Evolutionary conservation across 2,329 filamentous ascomycete species (phyloP).

Genomic region (Diaporthe ilicicola): DNA sequence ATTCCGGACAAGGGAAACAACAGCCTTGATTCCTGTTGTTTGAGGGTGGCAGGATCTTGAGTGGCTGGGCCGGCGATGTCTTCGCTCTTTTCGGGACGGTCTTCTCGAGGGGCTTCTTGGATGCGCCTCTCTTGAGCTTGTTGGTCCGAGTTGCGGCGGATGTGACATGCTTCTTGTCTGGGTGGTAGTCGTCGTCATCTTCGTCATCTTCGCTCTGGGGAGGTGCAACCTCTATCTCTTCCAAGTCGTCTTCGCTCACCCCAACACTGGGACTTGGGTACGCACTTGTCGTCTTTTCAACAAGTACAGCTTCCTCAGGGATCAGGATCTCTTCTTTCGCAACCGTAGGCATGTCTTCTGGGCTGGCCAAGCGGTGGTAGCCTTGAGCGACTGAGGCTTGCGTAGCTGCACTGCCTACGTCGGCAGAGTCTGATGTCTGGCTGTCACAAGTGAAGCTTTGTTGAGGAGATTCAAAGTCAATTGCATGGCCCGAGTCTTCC

Average conservation of each 20-base stretch:
- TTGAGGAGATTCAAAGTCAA: conserved; percentile 38
- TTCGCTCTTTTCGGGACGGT: conserved; percentile 18
- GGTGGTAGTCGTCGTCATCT: conserved; percentile 29
- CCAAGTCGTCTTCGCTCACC: conserved; percentile 28
- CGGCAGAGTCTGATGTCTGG: conserved; percentile 38
- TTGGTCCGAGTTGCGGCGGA: conserved; percentile 22
- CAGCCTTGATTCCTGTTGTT: conserved; percentile 24
- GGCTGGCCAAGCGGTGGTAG: conserved; percentile 37
- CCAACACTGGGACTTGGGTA: conserved; percentile 31
- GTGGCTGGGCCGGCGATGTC: conserved; percentile 30
- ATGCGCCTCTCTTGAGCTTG: conserved; percentile 38
- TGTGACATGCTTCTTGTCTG: conserved; percentile 3
- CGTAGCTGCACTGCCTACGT: conserved; percentile 35
- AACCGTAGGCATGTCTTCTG: conserved; percentile 36
- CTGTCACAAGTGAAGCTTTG: conserved; percentile 46
- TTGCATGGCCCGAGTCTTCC: conserved; percentile 40
- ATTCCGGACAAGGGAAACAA: conserved; percentile 47
- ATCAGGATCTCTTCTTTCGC: conserved; percentile 28
- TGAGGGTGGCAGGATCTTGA: conserved; percentile 26
- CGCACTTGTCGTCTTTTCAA: neutral
- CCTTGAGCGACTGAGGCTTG: conserved; percentile 33
- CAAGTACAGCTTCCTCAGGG: neutral
- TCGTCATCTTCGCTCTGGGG: conserved; percentile 24
- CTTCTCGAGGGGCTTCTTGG: conserved; percentile 18
- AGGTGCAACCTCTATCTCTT: conserved; percentile 21